Conservation (phyloP, 345 rosid genomes). For the Eucalyptus polybractea region DNA sequence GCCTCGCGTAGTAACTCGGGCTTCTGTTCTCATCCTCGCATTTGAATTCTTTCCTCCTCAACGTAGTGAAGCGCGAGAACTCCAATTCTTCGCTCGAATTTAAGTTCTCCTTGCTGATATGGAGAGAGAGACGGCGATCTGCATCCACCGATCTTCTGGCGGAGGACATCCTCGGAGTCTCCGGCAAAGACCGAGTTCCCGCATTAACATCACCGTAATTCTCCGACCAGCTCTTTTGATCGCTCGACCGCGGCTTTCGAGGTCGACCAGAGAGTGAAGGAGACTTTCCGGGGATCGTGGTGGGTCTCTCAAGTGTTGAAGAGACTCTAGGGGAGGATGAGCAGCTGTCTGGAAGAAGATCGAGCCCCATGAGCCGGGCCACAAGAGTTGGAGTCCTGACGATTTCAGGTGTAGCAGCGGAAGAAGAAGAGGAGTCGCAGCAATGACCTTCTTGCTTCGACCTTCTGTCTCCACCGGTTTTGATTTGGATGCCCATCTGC, state of each 20-base stretch:
- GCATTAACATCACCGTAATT: neutral
- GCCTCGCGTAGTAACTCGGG: constrained; percentile 52
- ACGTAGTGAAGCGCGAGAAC: constrained; percentile 22
- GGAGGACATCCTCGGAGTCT: constrained; percentile 71
- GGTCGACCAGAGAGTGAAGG: neutral
- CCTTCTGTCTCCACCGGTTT: constrained; percentile 23
- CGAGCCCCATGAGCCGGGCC: constrained; percentile 95
- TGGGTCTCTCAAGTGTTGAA: constrained; percentile 5
- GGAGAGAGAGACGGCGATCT: constrained; percentile 67
- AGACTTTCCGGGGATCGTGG: constrained; percentile 1
- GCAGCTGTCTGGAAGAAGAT: constrained; percentile 52
- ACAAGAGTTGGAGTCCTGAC: constrained; percentile 76
- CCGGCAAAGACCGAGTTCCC: constrained; percentile 67
- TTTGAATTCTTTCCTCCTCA: constrained; percentile 34
- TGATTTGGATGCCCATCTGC: constrained; percentile 70
- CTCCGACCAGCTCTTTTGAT: neutral
- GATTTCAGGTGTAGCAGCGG: constrained; percentile 44
- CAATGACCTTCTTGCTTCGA: constrained; percentile 7
- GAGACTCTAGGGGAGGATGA: constrained; percentile 33
- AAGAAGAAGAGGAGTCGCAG: constrained; percentile 36
- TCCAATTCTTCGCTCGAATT: constrained; percentile 16
- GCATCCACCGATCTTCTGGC: constrained; percentile 58
- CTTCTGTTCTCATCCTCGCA: constrained; percentile 27
- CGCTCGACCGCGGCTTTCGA: neutral
- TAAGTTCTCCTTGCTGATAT: constrained; percentile 56